These are phyloP conservation scores for Pythium rhizo-oryzae DNA, from an alignment of 352 stramenopile genomes.

Conservation along the genomic window DNA sequence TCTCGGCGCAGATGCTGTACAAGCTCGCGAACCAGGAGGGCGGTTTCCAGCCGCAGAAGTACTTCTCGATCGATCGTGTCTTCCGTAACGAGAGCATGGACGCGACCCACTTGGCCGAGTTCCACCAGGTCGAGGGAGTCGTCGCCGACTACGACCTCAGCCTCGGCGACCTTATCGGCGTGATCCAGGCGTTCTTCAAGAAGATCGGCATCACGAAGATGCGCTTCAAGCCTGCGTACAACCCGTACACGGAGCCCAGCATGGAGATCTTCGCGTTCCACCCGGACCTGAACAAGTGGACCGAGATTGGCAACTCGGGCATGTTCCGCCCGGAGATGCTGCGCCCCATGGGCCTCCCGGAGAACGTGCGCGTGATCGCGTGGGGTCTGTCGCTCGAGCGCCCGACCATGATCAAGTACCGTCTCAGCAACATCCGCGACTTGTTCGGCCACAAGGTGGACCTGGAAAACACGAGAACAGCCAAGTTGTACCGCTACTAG, in stretches of 20 bases:
- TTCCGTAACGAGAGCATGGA: conserved; percentile 99
- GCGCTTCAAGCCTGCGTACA: conserved; percentile 99
- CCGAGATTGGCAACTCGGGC: conserved; percentile 98
- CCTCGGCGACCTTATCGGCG: conserved; percentile 98
- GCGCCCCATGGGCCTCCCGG: conserved; percentile 97
- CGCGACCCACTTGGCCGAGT: conserved; percentile 99
- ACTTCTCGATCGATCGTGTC: conserved; percentile 99
- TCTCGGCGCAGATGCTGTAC: conserved; percentile 99
- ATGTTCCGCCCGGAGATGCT: conserved; percentile 99
- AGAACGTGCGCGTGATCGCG: conserved; percentile 99
- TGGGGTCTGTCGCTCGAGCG: conserved; percentile 99
- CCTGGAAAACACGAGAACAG: conserved; percentile 94
- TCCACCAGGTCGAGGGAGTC: conserved; percentile 99
- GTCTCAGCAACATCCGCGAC: conserved; percentile 99
- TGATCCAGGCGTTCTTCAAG: conserved; percentile 99
- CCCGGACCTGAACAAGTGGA: conserved; percentile 99
- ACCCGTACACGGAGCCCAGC: conserved; percentile 99
- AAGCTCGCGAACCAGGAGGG: conserved; percentile 95
- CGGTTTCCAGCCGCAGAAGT: conserved; percentile 97
- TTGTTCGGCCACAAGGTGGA: conserved; percentile 99
- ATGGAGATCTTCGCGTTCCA: conserved; percentile 99
- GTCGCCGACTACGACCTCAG: conserved; percentile 99
- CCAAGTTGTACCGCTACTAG: conserved; percentile 89
- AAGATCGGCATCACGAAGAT: conserved; percentile 98
- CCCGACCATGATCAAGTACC: conserved; percentile 99